Evolutionary conservation across 768 basidiomycete genomes (phyloP).

Genomic region (Termitomyces sp.): DNA sequence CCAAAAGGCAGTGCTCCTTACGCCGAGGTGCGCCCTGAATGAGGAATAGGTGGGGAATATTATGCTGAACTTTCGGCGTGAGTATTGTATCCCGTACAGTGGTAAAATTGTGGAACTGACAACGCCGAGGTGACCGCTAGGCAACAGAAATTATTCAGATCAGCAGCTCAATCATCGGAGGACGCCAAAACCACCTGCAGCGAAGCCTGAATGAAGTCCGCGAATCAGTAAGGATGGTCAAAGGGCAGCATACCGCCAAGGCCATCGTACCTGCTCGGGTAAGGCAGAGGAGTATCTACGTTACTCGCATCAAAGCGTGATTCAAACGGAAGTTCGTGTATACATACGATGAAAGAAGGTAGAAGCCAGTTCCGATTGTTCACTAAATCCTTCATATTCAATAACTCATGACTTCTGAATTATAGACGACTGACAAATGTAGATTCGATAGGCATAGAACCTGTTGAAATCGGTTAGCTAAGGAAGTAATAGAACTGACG

Average conservation of each 20-base stretch:
- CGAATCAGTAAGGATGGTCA: not conserved
- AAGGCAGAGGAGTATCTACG: not conserved
- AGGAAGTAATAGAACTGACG: not conserved
- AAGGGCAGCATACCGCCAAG: not conserved
- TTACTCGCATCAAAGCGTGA: not conserved
- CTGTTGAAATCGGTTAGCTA: not conserved
- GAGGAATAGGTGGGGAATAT: conserved; percentile 6
- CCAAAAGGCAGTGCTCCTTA: not conserved
- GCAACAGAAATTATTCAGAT: not conserved
- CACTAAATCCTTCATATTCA: not conserved
- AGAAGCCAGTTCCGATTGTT: not conserved
- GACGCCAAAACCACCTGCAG: not conserved
- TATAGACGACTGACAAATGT: not conserved
- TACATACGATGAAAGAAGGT: conserved; percentile 2
- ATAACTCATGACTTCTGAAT: not conserved
- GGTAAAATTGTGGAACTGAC: not conserved
- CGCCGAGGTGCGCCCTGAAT: conserved; percentile 5
- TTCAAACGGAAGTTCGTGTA: not conserved
- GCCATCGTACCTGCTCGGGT: not conserved
- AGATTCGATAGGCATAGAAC: conserved; percentile 5
- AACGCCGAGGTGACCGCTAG: conserved; percentile 7
- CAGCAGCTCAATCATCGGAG: not conserved
- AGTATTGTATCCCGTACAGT: not conserved
- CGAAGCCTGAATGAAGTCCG: not conserved
- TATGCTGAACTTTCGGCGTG: not conserved